A percentile compares a stretch with the other conserved stretches of the same genome.
phyloP scores from a whole-genome alignment of 1,139 yeast species.

The Kurtzmaniella quercitrusa region DNA sequence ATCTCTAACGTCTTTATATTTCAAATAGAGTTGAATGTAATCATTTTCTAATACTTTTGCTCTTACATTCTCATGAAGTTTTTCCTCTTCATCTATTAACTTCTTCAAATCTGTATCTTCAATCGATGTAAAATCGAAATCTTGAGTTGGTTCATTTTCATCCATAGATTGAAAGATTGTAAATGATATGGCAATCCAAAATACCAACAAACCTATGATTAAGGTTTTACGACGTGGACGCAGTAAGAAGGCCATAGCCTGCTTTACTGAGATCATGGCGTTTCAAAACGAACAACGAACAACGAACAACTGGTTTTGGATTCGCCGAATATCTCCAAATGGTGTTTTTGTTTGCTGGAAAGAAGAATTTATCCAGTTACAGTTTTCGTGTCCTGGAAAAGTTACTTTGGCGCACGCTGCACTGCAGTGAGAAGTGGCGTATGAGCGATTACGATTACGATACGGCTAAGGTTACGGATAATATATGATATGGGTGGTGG shows the following conservation, averaged over 20 bases:
- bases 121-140: neutral
- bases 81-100: neutral
- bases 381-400: neutral
- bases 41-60: neutral
- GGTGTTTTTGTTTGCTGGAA: no score
- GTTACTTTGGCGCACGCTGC: neutral
- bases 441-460: neutral
- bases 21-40: neutral
- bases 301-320: no score
- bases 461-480: no score
- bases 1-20: constrained; percentile 12
- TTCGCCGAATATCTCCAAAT: no score
- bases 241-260: constrained; percentile 3
- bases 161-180: neutral
- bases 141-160: neutral
- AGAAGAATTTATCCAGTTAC: no score
- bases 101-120: neutral
- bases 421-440: neutral
- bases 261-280: neutral
- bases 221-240: constrained; percentile 4
- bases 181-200: constrained; percentile 3
- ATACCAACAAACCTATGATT: neutral
- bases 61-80: neutral
- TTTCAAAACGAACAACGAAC: no score
- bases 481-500: no score